phyloP scores from a whole-genome alignment of 805 yeast genomes.

The Nakazawaea siamensis region DNA sequence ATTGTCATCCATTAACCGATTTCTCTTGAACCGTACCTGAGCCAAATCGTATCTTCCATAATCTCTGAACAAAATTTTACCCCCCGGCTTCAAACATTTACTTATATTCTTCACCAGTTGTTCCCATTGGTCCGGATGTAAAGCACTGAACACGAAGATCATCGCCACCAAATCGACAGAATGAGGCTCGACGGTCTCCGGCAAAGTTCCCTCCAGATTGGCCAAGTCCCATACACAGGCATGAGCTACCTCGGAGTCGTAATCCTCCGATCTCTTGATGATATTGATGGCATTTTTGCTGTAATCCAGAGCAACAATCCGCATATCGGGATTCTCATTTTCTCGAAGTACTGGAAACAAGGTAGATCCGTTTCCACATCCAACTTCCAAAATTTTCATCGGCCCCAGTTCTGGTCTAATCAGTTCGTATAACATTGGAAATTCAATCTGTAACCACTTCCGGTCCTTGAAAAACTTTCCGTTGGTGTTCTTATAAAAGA shows the following conservation, averaged over 20 bases:
- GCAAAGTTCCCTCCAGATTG: constrained; percentile 61
- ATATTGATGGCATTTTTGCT: constrained; percentile 84
- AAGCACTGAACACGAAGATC: constrained; percentile 90
- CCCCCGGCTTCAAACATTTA: constrained; percentile 85
- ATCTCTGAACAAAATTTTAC: constrained; percentile 81
- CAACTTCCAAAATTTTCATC: constrained; percentile 76
- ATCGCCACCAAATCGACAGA: constrained; percentile 89
- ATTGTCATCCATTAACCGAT: constrained; percentile 80
- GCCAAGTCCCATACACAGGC: constrained; percentile 97
- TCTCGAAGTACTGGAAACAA: constrained; percentile 82
- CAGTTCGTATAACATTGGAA: constrained; percentile 75
- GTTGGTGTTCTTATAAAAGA: constrained; percentile 81
- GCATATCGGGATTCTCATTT: constrained; percentile 71
- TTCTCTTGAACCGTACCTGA: constrained; percentile 86
- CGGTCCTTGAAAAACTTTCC: constrained; percentile 96
- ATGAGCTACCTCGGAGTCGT: constrained; percentile 52
- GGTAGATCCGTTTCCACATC: constrained; percentile 98
- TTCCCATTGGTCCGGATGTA: constrained; percentile 87
- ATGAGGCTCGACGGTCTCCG: constrained; percentile 74
- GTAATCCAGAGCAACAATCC: constrained; percentile 81
- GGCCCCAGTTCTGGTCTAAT: constrained; percentile 60
- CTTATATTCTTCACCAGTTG: constrained; percentile 66
- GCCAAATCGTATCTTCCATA: constrained; percentile 96
- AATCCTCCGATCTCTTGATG: constrained; percentile 58
- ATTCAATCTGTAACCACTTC: constrained; percentile 92